Evolutionary conservation across 768 basidiomycete species (phyloP), one percentile per base, ranked within the genome.

Genomic region (Boletus reticulatus): DNA sequence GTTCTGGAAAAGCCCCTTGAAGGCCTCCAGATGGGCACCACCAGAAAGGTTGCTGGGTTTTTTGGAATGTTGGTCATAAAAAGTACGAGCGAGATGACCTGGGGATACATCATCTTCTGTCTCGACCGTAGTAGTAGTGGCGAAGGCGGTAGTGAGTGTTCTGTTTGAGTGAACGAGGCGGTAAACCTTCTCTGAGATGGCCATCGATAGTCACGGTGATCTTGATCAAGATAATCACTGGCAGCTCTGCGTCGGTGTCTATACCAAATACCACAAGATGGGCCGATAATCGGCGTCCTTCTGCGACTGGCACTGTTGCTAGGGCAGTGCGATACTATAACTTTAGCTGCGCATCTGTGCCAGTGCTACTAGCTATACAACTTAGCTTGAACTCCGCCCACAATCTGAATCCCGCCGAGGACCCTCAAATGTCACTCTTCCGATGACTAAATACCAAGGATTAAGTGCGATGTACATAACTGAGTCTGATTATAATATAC

Each of bases 121-220:
- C 3, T 42, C 63, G 3, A 73, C 74, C 46, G 76, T 55, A 20
- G 54, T 55, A 20, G 54, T 70, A 36, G 67, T 56, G 6, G 76
- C 73, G 29, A 83, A 67, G 43, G 76, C 73, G 2, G 72, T 63
- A 0, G 79, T 80, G 50, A 81, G 62, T 9, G 78, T 78, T 53
- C 68, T 65, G 13, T 62, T 52, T 3, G 70, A 69, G 31, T 67
- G 69, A 9, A 69, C 65, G 7, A 77, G 65, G 46, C 68, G 58
- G 54, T 68, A 62, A 17, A 72, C 69, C 45, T 66, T 65, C 39
- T 73, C 69, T 45, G 71, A 69, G 49, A 71, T 48, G 12, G 58
- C 42, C 67, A 71, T 72, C 12, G 34, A 36, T 29, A 17, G 16
- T 53, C 27, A 37, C 16, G 36, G 14, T 29, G 46, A 55, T 50